Percentiles rank a stretch among this genome's conserved stretches.
Conservation (phyloP, 331 rosid genomes). For the Malus hybrid region DNA sequence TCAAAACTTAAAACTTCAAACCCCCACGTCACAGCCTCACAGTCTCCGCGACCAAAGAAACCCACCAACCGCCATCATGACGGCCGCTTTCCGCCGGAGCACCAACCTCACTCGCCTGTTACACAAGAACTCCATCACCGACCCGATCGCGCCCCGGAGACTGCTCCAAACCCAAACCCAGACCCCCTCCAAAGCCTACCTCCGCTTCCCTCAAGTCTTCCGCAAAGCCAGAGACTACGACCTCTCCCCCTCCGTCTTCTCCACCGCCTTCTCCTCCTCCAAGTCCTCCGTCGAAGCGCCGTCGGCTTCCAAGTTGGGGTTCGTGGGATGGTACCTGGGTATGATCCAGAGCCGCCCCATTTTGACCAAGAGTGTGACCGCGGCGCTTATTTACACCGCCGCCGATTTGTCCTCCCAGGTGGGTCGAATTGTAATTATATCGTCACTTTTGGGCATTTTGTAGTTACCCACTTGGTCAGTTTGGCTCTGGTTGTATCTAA, state of each 20-base stretch:
- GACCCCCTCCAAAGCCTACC: conserved; percentile 31
- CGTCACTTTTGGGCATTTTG: neutral
- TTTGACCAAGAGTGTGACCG: conserved; percentile 68
- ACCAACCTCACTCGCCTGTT: conserved; percentile 24
- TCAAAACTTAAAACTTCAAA: neutral
- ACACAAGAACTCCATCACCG: conserved; percentile 22
- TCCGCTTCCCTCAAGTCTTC: conserved; percentile 32
- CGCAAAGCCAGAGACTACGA: conserved; percentile 35
- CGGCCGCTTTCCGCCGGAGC: conserved; percentile 29
- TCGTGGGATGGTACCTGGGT: conserved; percentile 81
- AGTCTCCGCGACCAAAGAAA: neutral
- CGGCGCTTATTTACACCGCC: conserved; percentile 65
- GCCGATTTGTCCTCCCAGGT: conserved; percentile 93
- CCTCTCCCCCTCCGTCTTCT: conserved; percentile 28
- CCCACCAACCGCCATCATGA: conserved; percentile 23
- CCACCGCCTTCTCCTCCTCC: conserved; percentile 42
- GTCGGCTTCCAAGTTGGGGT: conserved; percentile 31
- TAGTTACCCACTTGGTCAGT: neutral
- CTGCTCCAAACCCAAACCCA: conserved; percentile 22
- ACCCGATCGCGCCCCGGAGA: conserved; percentile 16
- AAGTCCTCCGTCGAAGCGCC: conserved; percentile 26
- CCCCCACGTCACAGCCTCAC: neutral
- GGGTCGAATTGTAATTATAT: neutral
- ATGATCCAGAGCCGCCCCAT: conserved; percentile 55
- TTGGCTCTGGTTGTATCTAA: neutral